These are phyloP conservation scores for Rosa multiflora DNA, from an alignment of 306 rosid genomes.

Conservation along the genomic window DNA sequence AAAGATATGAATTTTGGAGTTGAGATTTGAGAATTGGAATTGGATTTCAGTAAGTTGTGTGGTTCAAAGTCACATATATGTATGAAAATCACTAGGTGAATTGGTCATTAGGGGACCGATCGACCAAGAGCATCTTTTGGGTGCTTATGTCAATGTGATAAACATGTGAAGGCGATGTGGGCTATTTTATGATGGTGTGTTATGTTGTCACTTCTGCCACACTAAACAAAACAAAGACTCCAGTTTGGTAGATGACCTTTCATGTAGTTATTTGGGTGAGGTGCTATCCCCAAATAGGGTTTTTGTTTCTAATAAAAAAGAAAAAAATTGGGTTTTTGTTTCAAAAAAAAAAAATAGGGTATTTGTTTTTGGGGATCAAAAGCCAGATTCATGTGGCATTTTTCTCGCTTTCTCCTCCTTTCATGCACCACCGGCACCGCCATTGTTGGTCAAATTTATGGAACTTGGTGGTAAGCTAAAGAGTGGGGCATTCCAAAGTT, in stretches of 20 bases:
- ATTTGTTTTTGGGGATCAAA: neutral
- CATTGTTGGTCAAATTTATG: constrained; percentile 14
- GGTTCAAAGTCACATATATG: constrained; percentile 11
- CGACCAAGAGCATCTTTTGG: constrained; percentile 24
- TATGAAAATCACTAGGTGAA: constrained; percentile 3
- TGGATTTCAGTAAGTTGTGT: neutral
- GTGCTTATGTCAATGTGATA: constrained; percentile 23
- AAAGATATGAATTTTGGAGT: neutral
- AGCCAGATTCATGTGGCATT: constrained; percentile 11
- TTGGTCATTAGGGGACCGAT: neutral
- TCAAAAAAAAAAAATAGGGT: neutral
- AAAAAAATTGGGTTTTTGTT: neutral
- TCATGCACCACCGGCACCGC: constrained; percentile 41
- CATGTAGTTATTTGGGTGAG: constrained; percentile 26
- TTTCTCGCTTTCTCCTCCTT: constrained; percentile 21
- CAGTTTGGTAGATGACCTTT: constrained; percentile 1
- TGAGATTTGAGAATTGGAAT: neutral
- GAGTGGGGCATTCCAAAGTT: constrained; percentile 23
- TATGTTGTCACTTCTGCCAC: constrained; percentile 45
- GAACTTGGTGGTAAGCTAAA: constrained; percentile 30
- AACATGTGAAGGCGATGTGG: constrained; percentile 36
- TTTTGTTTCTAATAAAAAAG: neutral
- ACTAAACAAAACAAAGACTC: constrained; percentile 7
- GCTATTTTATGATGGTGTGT: constrained; percentile 31
- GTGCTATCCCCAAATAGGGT: constrained; percentile 16